Evolutionary conservation across 148 eudicot genomes (phyloP).

Genomic region (Chenopodium quinoa): DNA sequence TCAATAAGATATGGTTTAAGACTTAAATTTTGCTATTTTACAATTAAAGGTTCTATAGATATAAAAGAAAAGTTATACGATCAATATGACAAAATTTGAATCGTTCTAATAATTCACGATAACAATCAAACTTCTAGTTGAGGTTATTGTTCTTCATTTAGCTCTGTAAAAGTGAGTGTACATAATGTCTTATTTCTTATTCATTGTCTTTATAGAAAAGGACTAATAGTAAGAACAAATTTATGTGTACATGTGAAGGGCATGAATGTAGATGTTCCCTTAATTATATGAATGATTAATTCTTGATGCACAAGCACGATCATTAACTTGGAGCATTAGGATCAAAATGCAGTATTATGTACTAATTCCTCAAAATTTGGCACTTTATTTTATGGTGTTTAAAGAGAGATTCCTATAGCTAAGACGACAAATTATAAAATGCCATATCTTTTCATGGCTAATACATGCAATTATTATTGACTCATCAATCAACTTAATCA

Average conservation of each 20-base stretch:
- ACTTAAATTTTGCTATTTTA: too few relatives aligned
- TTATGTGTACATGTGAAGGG: not conserved
- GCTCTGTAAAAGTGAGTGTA: not conserved
- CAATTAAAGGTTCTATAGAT: too few relatives aligned
- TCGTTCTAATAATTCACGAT: not conserved
- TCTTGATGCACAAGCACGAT: not conserved
- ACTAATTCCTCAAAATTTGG: conserved; percentile 5
- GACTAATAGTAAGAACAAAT: not conserved
- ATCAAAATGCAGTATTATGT: not conserved
- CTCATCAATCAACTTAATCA: not conserved
- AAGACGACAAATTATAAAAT: conserved; percentile 13
- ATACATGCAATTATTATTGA: conserved; percentile 8
- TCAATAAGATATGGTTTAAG: too few relatives aligned
- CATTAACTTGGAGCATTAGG: not conserved
- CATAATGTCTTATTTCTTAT: not conserved
- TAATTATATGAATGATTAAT: not conserved
- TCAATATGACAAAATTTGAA: too few relatives aligned
- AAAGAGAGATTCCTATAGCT: conserved; percentile 10
- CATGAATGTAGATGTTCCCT: conserved; percentile 8
- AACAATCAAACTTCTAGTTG: not conserved
- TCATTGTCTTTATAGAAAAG: not conserved
- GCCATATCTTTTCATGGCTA: not conserved
- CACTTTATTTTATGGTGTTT: not conserved
- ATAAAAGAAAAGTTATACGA: too few relatives aligned
- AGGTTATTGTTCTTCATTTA: not conserved